Evolutionary conservation across 2,329 filamentous ascomycete species (phyloP), one percentile per base, ranked within the genome.

Genomic region (Albifimbria verrucaria): DNA sequence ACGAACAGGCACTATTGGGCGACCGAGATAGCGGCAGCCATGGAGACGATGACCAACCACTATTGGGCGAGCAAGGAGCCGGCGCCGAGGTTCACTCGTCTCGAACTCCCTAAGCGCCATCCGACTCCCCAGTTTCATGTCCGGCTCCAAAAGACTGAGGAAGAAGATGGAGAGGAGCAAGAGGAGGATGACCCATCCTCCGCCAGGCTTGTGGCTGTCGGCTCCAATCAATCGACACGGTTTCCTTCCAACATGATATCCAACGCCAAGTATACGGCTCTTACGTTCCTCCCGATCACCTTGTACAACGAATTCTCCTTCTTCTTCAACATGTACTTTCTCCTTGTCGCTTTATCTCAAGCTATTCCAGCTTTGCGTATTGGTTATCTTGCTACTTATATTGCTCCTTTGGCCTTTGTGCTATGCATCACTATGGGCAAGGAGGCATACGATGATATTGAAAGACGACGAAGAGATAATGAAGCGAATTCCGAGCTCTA

Each of bases 311-410:
- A 99, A 68, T 99, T 99, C 69, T 97, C 93, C 55, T 99, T 97
- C 77, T 99, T 99, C 75, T 96, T 99, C 80, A 99, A 99, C 80
- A 90, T 97, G 78, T 99, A 99, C 70, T 99, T 99, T 70, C 78
- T 99, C 52, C 85, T 97, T 23, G 94, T 99, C 48, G 95, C 94
- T 7, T 73, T 97, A 48, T 97, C 93, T 36, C 94, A 99, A 72
- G 87, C 91, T 43, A 92, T 99, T 64, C 92, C 92, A 4, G 83
- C 89, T 21, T 75, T 99, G 51, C 85, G 92, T 51, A 97, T 99
- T 59, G 94, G 94, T 52, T 97, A 97, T 69, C 81, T 99, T 56
- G 90, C 90, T 25, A 97, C 94, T 2, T 99, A 99, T 64, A 86
- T 97, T 68, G 92, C 90, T 20, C 94, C 94, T 1, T 73, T 99